Evolutionary conservation across 2,329 filamentous ascomycete genomes (phyloP), one percentile per base, ranked within the genome.

Genomic region (Capronia epimyces): DNA sequence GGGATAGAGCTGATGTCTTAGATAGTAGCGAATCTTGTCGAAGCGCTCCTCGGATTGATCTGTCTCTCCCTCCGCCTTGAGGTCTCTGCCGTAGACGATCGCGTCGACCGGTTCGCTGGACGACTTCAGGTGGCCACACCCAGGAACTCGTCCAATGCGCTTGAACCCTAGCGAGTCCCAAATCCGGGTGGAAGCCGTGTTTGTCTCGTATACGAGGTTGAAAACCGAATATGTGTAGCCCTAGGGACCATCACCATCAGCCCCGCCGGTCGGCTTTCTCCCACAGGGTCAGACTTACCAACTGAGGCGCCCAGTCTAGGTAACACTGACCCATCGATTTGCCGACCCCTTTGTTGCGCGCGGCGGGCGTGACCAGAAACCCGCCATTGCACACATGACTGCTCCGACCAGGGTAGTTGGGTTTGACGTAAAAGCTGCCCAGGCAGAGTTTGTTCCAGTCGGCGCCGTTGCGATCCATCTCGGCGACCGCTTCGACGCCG

Each of bases 11-110:
- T 85, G 86, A 68, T 90, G 89, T 71, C 95, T 94, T 65, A 97
- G 82, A 71, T 97, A 97, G 75, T 87, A 97, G 65, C 90, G 86
- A 67, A 97, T 97, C 77, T 96, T 96, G 76, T 96, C 91, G 75
- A 97, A 97, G 62, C 93, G 87, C 73, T 96, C 90, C 75, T 96
- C 90, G 69, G 86, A 90, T 63, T 91, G 85, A 67, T 87, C 84
- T 67, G 93, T 87, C 66, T 93, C 88, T 62, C 79, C 80, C 63
- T 88, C 84, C 31, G 74, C 70, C 56, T 72, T 76, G 20, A 77
- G 65, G 50, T 82, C 79, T 20, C 80, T 72, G 4, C 89, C 89
- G 70, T 86, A 88, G 56, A 88, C 87, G 67, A 88, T 87, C 64
- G 83, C 85, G 69, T 88, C 84, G 54, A 88, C 79, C 54, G 84